A percentile compares a stretch with the other conserved stretches of the same genome.
Conservation (phyloP, 768 basidiomycete species). For the Amanita molliuscula region DNA sequence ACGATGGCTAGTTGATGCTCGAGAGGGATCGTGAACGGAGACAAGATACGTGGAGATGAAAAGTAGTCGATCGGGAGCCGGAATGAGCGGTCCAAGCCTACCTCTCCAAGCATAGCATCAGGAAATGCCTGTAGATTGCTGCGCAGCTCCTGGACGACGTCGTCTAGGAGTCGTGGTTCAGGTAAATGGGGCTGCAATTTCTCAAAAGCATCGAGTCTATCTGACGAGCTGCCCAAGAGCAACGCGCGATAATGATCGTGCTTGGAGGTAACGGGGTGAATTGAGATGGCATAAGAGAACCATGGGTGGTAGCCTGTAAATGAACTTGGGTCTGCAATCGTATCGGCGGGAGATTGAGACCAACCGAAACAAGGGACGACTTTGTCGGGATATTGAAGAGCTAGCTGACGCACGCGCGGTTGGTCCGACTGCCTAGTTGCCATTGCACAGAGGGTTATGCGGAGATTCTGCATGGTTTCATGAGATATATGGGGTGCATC, state of each 20-base stretch:
- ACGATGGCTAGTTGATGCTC: conserved; percentile 76
- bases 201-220: conserved; percentile 31
- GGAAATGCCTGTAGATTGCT: conserved; percentile 51
- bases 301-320: conserved; percentile 83
- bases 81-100: conserved; percentile 80
- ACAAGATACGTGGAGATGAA: conserved; percentile 42
- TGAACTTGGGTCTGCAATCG: conserved; percentile 5
- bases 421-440: conserved; percentile 62
- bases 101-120: conserved; percentile 81
- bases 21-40: conserved; percentile 71
- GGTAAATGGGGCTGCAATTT: conserved; percentile 59
- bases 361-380: conserved; percentile 86
- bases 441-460: conserved; percentile 79
- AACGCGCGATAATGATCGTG: conserved; percentile 67
- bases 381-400: conserved; percentile 46
- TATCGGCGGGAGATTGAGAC: conserved; percentile 16
- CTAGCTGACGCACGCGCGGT: conserved; percentile 54
- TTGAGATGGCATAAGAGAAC: conserved; percentile 75
- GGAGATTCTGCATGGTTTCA: conserved; percentile 41
- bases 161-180: conserved; percentile 50
- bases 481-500: conserved; percentile 44
- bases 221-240: conserved; percentile 35
- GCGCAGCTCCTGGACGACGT: conserved; percentile 53
- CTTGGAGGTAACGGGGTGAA: conserved; percentile 31
- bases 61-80: conserved; percentile 56